Percentiles rank a stretch among this genome's conserved stretches.
Evolutionary conservation across 2,329 filamentous ascomycete species (phyloP).

Genomic region (Monosporascus cannonballus): DNA sequence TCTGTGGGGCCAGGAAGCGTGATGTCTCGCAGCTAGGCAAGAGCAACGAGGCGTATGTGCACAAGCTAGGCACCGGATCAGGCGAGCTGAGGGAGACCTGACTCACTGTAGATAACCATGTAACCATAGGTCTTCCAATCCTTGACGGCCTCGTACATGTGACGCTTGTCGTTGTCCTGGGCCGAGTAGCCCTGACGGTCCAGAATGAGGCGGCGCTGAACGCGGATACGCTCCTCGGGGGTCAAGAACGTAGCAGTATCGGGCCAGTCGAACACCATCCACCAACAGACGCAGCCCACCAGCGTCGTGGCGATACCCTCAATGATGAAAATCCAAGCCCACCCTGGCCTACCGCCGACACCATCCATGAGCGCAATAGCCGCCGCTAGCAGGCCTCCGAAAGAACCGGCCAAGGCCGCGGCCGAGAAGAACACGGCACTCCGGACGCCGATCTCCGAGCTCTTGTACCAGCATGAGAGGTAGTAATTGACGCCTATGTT

Average conservation of each 20-base stretch:
- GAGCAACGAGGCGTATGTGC: no score
- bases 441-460: conserved; percentile 14
- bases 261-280: conserved; percentile 34
- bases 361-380: conserved; percentile 46
- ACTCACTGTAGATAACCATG: conserved; percentile 32
- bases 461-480: conserved; percentile 8
- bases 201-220: neutral
- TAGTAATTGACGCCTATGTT: neutral
- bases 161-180: conserved; percentile 35
- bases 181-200: conserved; percentile 26
- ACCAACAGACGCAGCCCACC: conserved; percentile 34
- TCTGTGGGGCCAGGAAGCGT: no score
- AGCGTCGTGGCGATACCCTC: conserved; percentile 40
- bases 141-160: conserved; percentile 48
- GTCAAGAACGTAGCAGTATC: conserved; percentile 37
- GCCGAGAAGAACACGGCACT: conserved; percentile 15
- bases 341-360: conserved; percentile 36
- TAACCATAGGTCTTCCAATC: conserved; percentile 34
- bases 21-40: no score
- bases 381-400: conserved; percentile 45
- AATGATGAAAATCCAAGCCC: conserved; percentile 41
- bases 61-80: no score
- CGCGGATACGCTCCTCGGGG: conserved; percentile 31
- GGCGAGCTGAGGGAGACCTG: neutral
- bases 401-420: conserved; percentile 38